Percentiles rank a stretch among this genome's conserved stretches.
These are phyloP conservation scores for Dendrothele bispora DNA, from an alignment of 768 basidiomycete species.

Conservation along the genomic window DNA sequence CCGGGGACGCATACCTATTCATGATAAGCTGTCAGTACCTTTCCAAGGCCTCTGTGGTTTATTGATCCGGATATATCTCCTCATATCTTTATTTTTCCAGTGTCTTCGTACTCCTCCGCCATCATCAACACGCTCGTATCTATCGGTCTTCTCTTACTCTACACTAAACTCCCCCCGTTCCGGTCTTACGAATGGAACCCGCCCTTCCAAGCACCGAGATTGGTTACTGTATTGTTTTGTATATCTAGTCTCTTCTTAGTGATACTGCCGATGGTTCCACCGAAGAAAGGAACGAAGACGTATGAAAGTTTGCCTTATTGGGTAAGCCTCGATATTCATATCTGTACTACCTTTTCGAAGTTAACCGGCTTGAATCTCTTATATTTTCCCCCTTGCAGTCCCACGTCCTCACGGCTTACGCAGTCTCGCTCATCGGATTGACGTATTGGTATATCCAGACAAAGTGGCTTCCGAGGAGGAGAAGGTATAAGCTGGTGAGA, in stretches of 20 bases:
- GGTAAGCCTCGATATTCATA: slow-evolving; percentile 38
- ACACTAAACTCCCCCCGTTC: slow-evolving; percentile 45
- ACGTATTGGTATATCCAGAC: slow-evolving; percentile 59
- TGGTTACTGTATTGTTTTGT: slow-evolving; percentile 53
- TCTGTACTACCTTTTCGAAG: neutral
- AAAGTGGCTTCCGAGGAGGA: slow-evolving; percentile 45
- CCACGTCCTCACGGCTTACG: slow-evolving; percentile 48
- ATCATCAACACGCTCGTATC: slow-evolving; percentile 62
- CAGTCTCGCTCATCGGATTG: slow-evolving; percentile 47
- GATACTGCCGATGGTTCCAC: slow-evolving; percentile 64
- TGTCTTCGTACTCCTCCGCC: slow-evolving; percentile 55
- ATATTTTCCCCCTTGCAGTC: slow-evolving; percentile 29
- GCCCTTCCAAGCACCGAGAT: slow-evolving; percentile 58
- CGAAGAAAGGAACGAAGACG: slow-evolving; percentile 44
- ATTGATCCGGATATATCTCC: neutral
- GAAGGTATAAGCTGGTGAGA: slow-evolving; percentile 50
- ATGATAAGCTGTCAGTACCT: slow-evolving; percentile 55
- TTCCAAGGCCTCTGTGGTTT: neutral
- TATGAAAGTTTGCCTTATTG: slow-evolving; percentile 69
- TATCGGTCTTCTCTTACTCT: slow-evolving; percentile 61
- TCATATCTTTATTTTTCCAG: slow-evolving; percentile 29
- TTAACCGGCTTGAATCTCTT: neutral
- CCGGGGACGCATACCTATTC: slow-evolving; percentile 77
- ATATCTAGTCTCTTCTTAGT: slow-evolving; percentile 65
- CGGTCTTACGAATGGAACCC: slow-evolving; percentile 56